Conservation (phyloP, 495 filamentous ascomycete genomes). For the Neurospora sp. region DNA sequence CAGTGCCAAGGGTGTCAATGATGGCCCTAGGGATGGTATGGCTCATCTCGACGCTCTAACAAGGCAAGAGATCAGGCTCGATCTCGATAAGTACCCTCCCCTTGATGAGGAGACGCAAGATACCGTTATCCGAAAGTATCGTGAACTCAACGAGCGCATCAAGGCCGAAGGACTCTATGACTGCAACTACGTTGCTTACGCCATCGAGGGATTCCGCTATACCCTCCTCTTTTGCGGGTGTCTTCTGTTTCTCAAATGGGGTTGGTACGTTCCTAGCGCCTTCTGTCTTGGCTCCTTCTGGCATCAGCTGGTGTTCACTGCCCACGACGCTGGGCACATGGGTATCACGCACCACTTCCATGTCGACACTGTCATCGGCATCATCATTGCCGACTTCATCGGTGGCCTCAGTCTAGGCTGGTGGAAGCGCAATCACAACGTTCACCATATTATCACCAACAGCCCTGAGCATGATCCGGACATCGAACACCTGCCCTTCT, state of each 20-base stretch:
- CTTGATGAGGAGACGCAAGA: conserved; percentile 68
- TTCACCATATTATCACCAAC: conserved; percentile 97
- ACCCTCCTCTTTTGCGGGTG: conserved; percentile 53
- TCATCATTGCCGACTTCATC: conserved; percentile 81
- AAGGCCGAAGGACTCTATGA: conserved; percentile 66
- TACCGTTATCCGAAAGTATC: conserved; percentile 71
- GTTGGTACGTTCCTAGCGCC: conserved; percentile 68
- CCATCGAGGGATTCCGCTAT: conserved; percentile 68
- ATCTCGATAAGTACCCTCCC: conserved; percentile 73
- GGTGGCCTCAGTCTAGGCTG: conserved; percentile 88
- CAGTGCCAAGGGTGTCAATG: conserved; percentile 22
- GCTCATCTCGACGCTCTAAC: conserved; percentile 69
- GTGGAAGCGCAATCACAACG: conserved; percentile 98
- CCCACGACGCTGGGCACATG: conserved; percentile 96
- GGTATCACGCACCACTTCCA: conserved; percentile 88
- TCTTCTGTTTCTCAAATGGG: conserved; percentile 53
- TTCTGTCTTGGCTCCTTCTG: conserved; percentile 77
- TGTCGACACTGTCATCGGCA: conserved; percentile 73
- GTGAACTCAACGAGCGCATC: conserved; percentile 59
- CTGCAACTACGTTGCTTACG: conserved; percentile 79
- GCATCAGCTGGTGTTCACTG: conserved; percentile 93
- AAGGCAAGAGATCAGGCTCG: conserved; percentile 61
- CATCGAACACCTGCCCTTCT: conserved; percentile 93
- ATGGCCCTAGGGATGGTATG: conserved; percentile 30
- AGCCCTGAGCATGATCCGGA: conserved; percentile 95